phyloP scores from a whole-genome alignment of 2,329 filamentous ascomycete species.

The Fusarium sp. region DNA sequence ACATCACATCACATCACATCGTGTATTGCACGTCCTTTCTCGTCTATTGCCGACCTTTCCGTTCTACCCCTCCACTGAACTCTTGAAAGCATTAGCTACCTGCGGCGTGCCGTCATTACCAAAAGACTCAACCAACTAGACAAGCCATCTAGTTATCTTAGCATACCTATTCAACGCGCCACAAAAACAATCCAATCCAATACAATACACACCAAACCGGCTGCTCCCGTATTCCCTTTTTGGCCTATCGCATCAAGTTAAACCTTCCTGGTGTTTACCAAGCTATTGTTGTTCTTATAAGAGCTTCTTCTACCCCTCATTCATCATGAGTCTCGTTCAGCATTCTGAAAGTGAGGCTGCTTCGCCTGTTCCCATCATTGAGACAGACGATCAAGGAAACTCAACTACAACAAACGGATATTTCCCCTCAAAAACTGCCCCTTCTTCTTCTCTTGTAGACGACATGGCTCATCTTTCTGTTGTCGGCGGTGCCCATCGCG shows the following conservation, averaged over 20 bases:
- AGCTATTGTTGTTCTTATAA: background rate
- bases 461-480: slow-evolving; percentile 64
- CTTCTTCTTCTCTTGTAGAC: slow-evolving; percentile 34
- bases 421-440: slow-evolving; percentile 34
- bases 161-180: slow-evolving; percentile 8
- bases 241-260: background rate
- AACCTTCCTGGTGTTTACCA: background rate
- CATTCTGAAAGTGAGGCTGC: slow-evolving; percentile 37
- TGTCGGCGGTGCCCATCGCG: slow-evolving; percentile 52
- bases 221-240: slow-evolving; percentile 31
- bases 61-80: slow-evolving; percentile 27
- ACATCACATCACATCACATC: background rate
- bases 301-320: slow-evolving; percentile 30
- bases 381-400: slow-evolving; percentile 46
- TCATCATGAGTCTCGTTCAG: slow-evolving; percentile 43
- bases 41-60: slow-evolving; percentile 20
- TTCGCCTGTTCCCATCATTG: slow-evolving; percentile 47
- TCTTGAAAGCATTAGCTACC: background rate
- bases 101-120: slow-evolving; percentile 37
- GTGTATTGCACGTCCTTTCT: slow-evolving; percentile 11
- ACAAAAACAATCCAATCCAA: background rate
- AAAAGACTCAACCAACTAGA: slow-evolving; percentile 26
- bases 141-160: background rate
- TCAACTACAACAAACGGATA: slow-evolving; percentile 47
- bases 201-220: slow-evolving; percentile 2